A percentile compares a stretch with the other conserved stretches of the same genome.
Conservation (phyloP, 2,329 filamentous ascomycete genomes). For the Endoconidiophora laricicola region DNA sequence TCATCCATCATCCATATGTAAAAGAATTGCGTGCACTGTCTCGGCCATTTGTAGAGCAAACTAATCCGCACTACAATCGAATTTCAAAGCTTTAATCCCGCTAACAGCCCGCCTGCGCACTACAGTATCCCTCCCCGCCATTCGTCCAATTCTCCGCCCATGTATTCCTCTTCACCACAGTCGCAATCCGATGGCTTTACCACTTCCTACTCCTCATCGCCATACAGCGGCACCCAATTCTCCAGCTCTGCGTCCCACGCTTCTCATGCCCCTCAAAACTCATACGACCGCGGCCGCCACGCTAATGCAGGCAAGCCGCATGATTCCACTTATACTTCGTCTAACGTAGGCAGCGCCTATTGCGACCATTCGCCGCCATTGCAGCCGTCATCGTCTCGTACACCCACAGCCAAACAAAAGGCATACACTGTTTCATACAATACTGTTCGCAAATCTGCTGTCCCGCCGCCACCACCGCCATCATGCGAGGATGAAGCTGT, state of each 20-base stretch:
- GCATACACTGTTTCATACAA: conserved; percentile 12
- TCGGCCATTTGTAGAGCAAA: background rate
- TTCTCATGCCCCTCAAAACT: background rate
- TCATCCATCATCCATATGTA: no score
- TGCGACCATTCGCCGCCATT: conserved; percentile 1
- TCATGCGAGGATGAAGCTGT: conserved; percentile 11
- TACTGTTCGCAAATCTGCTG: conserved; percentile 8
- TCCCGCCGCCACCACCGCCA: conserved; percentile 10
- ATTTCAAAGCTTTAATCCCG: no score
- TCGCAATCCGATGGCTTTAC: conserved; percentile 6
- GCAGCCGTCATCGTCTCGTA: background rate
- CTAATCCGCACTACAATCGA: background rate
- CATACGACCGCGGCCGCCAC: background rate
- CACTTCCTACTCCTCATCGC: conserved; percentile 1
- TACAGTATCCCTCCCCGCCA: conserved; percentile 3
- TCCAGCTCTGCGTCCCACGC: background rate
- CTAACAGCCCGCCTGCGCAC: background rate
- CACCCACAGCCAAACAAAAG: conserved; percentile 1
- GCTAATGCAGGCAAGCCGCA: background rate
- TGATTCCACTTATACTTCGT: background rate
- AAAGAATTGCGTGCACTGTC: background rate
- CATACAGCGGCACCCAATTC: conserved; percentile 1
- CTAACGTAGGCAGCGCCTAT: background rate
- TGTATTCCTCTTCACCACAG: conserved; percentile 10
- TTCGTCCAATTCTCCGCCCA: conserved; percentile 7